Percentiles rank a stretch among this genome's conserved stretches.
These are phyloP conservation scores for Stachybotrys echinatus DNA, from an alignment of 2,329 filamentous ascomycete genomes.

Conservation along the genomic window DNA sequence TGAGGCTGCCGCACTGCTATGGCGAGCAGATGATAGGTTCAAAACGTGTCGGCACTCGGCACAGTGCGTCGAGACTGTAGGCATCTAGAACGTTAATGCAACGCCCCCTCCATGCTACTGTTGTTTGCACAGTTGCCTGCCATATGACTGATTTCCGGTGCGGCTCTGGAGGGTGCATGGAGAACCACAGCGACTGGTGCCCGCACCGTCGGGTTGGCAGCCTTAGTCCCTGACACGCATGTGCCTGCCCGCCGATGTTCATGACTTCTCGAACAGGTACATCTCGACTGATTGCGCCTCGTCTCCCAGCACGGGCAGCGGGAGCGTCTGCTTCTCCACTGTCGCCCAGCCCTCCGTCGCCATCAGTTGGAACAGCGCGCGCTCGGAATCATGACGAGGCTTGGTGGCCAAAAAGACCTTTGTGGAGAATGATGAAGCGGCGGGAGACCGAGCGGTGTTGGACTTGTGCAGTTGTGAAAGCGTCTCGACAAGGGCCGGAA, in stretches of 20 bases:
- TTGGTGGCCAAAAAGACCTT: constrained; percentile 51
- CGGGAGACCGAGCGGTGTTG: constrained; percentile 19
- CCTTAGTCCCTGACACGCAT: neutral
- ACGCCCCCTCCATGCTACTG: neutral
- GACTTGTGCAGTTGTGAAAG: constrained; percentile 41
- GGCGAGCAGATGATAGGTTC: too few species aligned
- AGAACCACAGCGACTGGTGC: neutral
- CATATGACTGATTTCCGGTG: neutral
- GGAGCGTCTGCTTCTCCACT: constrained; percentile 33
- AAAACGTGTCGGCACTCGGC: neutral
- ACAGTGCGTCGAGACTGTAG: neutral
- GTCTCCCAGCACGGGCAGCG: constrained; percentile 39
- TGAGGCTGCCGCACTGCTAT: too few species aligned
- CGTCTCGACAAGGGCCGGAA: constrained; percentile 48
- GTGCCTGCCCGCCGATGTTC: neutral
- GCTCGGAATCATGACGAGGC: constrained; percentile 48
- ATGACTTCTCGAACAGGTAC: constrained; percentile 41
- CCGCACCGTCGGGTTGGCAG: neutral
- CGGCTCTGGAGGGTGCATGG: neutral
- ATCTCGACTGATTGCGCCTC: constrained; percentile 44
- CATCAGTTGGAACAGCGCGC: constrained; percentile 43
- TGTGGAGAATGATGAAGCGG: constrained; percentile 20
- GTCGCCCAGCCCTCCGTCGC: constrained; percentile 37
- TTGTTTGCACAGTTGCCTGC: neutral
- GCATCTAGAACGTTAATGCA: neutral